These are phyloP conservation scores for Kernera saxatilis DNA, from an alignment of 345 rosid genomes.

Conservation along the genomic window DNA sequence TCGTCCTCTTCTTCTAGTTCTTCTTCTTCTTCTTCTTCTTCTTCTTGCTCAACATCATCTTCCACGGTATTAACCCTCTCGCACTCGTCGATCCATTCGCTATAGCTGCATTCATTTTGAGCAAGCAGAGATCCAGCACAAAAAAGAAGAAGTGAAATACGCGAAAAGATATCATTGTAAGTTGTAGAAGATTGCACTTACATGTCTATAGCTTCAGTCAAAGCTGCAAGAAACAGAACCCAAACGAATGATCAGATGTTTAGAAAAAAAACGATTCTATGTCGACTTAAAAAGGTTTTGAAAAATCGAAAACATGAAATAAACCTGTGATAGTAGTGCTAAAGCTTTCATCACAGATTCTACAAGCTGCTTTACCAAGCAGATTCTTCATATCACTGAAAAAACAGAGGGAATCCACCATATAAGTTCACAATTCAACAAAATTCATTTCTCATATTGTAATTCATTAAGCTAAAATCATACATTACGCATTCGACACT, in stretches of 20 bases:
- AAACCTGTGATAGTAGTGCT: conserved; percentile 84
- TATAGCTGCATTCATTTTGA: conserved; percentile 48
- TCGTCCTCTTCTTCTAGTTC: conserved; percentile 39
- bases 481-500: conserved; percentile 86
- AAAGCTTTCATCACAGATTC: conserved; percentile 85
- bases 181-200: conserved; percentile 37
- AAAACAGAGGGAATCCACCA: not conserved
- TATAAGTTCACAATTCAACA: not conserved
- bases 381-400: conserved; percentile 89
- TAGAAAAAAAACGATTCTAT: not conserved
- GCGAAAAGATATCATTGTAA: not conserved
- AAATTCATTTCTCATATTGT: not conserved
- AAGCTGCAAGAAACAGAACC: conserved; percentile 51
- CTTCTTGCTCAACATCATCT: conserved; percentile 53
- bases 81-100: conserved; percentile 99
- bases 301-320: not conserved
- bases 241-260: not conserved
- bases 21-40: conserved; percentile 21
- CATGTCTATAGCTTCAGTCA: conserved; percentile 88
- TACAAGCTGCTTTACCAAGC: conserved; percentile 71
- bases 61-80: conserved; percentile 67
- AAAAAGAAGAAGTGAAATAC: not conserved
- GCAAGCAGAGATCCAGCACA: not conserved
- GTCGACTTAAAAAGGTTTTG: not conserved
- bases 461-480: not conserved